These are phyloP conservation scores for Penicillium salamii DNA, from an alignment of 495 filamentous ascomycete genomes.

Conservation along the genomic window DNA sequence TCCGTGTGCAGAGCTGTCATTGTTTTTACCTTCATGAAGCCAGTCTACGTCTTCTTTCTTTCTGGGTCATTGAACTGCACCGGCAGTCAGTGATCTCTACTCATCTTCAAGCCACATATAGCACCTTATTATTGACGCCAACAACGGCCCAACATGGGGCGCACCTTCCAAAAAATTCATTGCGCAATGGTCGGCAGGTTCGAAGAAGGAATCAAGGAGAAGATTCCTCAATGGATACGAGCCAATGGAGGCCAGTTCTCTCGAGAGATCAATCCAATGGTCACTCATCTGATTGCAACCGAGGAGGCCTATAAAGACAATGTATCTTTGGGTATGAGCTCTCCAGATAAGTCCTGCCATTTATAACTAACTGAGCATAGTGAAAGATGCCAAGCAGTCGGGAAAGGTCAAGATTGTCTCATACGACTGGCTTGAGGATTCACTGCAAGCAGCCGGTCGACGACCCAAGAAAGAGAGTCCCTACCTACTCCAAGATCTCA, in stretches of 20 bases:
- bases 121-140: too few species aligned
- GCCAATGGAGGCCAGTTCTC: constrained; percentile 50
- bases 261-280: constrained; percentile 32
- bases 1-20: too few species aligned
- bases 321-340: constrained; percentile 39
- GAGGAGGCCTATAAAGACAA: constrained; percentile 50
- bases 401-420: constrained; percentile 51
- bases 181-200: constrained; percentile 40
- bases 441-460: constrained; percentile 27
- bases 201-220: constrained; percentile 27
- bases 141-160: constrained; percentile 30
- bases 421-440: constrained; percentile 63
- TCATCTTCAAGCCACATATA: too few species aligned
- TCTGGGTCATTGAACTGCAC: too few species aligned
- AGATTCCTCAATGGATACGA: constrained; percentile 54
- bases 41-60: too few species aligned
- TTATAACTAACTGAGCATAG: constrained; percentile 23
- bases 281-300: constrained; percentile 60
- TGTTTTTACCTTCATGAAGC: too few species aligned
- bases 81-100: too few species aligned
- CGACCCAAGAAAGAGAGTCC: constrained; percentile 36
- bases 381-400: constrained; percentile 37
- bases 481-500: constrained; percentile 45
- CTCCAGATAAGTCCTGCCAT: not conserved
- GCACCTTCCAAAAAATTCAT: constrained; percentile 28